phyloP scores from a whole-genome alignment of 768 basidiomycete genomes.

The Phylloporus scabripes region DNA sequence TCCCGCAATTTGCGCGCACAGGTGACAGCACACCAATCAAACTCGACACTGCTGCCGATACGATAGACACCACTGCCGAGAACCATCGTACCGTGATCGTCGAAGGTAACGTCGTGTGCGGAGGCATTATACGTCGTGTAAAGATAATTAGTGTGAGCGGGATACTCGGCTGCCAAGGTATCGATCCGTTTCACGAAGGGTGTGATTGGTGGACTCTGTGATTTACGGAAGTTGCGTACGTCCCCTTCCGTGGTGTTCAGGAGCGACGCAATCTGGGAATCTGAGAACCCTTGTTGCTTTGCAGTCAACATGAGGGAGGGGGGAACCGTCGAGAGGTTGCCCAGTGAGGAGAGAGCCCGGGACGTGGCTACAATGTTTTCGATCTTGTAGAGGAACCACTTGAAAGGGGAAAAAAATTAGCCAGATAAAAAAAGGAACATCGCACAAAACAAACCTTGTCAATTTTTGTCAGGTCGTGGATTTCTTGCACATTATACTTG shows the following conservation, averaged over 20 bases:
- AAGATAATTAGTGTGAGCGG: slow-evolving; percentile 97
- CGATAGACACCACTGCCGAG: slow-evolving; percentile 97
- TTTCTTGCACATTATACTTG: slow-evolving; percentile 80
- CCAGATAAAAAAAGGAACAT: background rate
- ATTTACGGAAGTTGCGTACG: slow-evolving; percentile 84
- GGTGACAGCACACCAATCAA: slow-evolving; percentile 99
- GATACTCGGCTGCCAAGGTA: slow-evolving; percentile 97
- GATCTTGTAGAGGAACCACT: slow-evolving; percentile 99
- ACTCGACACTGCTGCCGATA: slow-evolving; percentile 97
- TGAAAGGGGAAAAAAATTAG: background rate
- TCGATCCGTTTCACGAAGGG: slow-evolving; percentile 99
- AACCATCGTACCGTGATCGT: slow-evolving; percentile 99
- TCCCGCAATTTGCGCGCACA: slow-evolving; percentile 89
- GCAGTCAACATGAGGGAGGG: slow-evolving; percentile 77
- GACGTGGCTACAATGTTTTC: slow-evolving; percentile 96
- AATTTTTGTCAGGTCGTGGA: slow-evolving; percentile 96
- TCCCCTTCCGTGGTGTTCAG: slow-evolving; percentile 65
- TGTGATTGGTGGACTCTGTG: slow-evolving; percentile 62
- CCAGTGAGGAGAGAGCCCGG: slow-evolving; percentile 62
- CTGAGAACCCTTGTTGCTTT: slow-evolving; percentile 95
- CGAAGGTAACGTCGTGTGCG: slow-evolving; percentile 90
- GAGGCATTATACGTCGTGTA: slow-evolving; percentile 99
- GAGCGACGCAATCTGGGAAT: slow-evolving; percentile 84
- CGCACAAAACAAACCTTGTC: slow-evolving; percentile 60
- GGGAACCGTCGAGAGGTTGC: slow-evolving; percentile 64